Evolutionary conservation across 164 flowering plant genomes (phyloP).

Genomic region (Annona squamosa): DNA sequence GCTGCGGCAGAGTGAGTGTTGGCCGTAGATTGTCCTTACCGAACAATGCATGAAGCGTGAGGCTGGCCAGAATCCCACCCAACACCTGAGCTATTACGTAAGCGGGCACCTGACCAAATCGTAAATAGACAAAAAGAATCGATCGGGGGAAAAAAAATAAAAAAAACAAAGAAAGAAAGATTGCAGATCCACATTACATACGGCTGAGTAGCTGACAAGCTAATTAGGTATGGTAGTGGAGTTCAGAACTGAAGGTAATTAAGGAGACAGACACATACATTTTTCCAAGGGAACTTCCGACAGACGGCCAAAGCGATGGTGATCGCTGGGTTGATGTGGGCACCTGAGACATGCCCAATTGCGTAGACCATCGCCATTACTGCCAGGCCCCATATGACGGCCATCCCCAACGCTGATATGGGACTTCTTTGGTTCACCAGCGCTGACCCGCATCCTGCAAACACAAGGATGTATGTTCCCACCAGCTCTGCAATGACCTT

Average conservation of each 20-base stretch:
- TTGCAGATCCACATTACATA: too few species aligned
- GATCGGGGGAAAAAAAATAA: too few species aligned
- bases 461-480: conserved; percentile 36
- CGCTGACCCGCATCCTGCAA: conserved; percentile 35
- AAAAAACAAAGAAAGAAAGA: too few species aligned
- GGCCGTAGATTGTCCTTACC: conserved; percentile 9
- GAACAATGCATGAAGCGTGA: conserved; percentile 27
- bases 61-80: conserved; percentile 35
- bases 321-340: conserved; percentile 52
- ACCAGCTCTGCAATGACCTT: conserved; percentile 38
- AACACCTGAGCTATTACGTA: conserved; percentile 32
- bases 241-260: too few species aligned
- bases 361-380: conserved; percentile 31
- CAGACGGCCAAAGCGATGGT: conserved; percentile 43
- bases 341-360: conserved; percentile 51
- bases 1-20: conserved; percentile 8
- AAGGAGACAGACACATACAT: conserved; percentile 16
- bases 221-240: too few species aligned
- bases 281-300: conserved; percentile 29
- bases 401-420: conserved; percentile 25
- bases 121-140: too few species aligned
- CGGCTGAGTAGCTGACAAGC: too few species aligned
- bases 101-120: conserved; percentile 30
- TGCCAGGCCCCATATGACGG: conserved; percentile 30
- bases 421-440: conserved; percentile 15